Percentiles rank a stretch among this genome's conserved stretches.
These are phyloP conservation scores for Pythium myriotylum DNA, from an alignment of 352 stramenopile genomes.

Conservation along the genomic window DNA sequence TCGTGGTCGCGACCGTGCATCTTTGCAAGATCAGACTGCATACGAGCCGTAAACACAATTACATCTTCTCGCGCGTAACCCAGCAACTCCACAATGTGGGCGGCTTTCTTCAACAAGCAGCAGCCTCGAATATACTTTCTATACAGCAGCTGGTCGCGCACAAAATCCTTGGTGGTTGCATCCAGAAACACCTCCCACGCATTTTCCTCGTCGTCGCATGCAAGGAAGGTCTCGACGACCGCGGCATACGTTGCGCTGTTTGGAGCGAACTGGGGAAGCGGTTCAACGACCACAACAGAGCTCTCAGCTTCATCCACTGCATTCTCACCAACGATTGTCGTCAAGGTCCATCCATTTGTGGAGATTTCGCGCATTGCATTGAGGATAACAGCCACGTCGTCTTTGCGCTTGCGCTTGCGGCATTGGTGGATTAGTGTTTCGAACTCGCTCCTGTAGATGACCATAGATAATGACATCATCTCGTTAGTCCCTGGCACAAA, in stretches of 20 bases:
- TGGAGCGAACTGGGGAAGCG: slow-evolving; percentile 53
- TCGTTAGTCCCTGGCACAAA: no score
- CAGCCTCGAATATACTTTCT: slow-evolving; percentile 69
- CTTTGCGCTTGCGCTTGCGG: slow-evolving; percentile 78
- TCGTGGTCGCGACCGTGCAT: slow-evolving; percentile 53
- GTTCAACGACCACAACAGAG: slow-evolving; percentile 23
- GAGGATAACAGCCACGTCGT: slow-evolving; percentile 63
- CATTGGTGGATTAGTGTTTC: slow-evolving; percentile 82
- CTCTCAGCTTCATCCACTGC: background rate
- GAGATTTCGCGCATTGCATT: slow-evolving; percentile 55
- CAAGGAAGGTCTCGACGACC: slow-evolving; percentile 72
- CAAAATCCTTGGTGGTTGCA: slow-evolving; percentile 34
- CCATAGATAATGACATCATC: background rate
- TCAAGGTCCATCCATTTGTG: slow-evolving; percentile 36
- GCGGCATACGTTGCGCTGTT: slow-evolving; percentile 69
- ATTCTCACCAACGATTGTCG: background rate
- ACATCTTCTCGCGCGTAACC: slow-evolving; percentile 46
- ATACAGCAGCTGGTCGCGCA: slow-evolving; percentile 49
- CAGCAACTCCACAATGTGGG: slow-evolving; percentile 59
- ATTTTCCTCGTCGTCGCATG: slow-evolving; percentile 52
- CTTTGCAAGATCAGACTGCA: slow-evolving; percentile 56
- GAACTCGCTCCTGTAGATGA: slow-evolving; percentile 56
- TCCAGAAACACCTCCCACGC: slow-evolving; percentile 62
- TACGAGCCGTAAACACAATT: slow-evolving; percentile 51
- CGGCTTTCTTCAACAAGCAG: slow-evolving; percentile 56